Evolutionary conservation across 176 grass and related monocot genomes (phyloP), one percentile per base, ranked within the genome.

Genomic region (Musa schizocarpa): DNA sequence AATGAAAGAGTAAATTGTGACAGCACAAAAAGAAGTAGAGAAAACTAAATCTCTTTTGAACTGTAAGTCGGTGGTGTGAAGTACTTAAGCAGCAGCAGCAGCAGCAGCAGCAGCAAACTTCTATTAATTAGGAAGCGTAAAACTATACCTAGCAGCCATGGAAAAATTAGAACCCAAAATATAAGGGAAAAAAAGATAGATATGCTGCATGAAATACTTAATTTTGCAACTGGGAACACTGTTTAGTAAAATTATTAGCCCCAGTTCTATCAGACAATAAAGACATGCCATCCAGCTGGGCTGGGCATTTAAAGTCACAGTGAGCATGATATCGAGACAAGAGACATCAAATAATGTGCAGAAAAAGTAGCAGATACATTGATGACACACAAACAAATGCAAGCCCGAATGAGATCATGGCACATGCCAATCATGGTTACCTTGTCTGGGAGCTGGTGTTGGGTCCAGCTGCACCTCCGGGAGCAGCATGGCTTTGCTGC

Each of bases 391-490:
- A 79, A 13, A 79, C 29, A 69, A 29, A 55, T 69, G 9, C 2
- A 50, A 50, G 27, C 68, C 17, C 69, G 63, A 66, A 76, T 13
- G 3, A 72, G 73, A 43, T 13, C 81, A 79, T 71, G 16, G 54
- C 82, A 68, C 54, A 63, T 57, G 69, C 4, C n/a, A 26, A 57
- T 73, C 13, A 73, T 80, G 58, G 13, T 20, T 73, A 72, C 78
- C 78, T 65, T 53, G 78, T 80, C 9, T 80, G 57, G 49, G 78
- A 80, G 83, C 77, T 77, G 11, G 19, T 65, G 75, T 52, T 76
- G 57, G 20, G 9, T 65, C 49, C 75, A 77, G 12, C 61, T 77
- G 20, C 49, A 65, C 52, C 61, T 54, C 73, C 73, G n/a, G 54
- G 25, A n/a, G 73, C 26, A 75, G 26, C 73, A 75, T 77, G 54